Evolutionary conservation across 352 stramenopile species (phyloP).

Genomic region (Phytopythium aichiense): DNA sequence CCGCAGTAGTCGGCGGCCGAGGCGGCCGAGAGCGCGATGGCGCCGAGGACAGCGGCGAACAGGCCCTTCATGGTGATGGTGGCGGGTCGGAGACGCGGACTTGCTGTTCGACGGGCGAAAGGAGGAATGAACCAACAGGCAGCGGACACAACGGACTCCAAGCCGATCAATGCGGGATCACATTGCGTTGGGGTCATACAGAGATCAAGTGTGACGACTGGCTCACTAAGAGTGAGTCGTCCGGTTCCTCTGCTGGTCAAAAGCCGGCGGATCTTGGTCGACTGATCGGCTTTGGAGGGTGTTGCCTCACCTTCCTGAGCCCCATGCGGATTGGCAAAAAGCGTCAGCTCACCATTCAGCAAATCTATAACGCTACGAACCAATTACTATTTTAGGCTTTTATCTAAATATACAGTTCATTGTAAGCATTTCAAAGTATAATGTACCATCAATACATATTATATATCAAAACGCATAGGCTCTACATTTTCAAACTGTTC

Average conservation of each 20-base stretch:
- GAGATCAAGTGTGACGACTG: too few species aligned
- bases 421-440: too few species aligned
- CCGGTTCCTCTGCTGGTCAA: not conserved
- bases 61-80: conserved; percentile 10
- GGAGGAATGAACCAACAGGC: conserved; percentile 19
- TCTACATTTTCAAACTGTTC: not conserved
- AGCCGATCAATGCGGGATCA: not conserved
- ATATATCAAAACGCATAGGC: not conserved
- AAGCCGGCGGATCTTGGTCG: not conserved
- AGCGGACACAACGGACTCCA: conserved; percentile 18
- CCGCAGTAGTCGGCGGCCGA: conserved; percentile 8
- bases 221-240: not conserved
- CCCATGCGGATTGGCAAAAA: not conserved
- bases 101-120: conserved; percentile 33
- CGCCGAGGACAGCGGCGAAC: not conserved
- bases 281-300: not conserved
- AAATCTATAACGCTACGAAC: too few species aligned
- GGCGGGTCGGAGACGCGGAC: conserved; percentile 21
- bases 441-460: too few species aligned
- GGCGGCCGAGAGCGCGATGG: conserved; percentile 3
- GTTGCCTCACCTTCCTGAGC: not conserved
- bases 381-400: too few species aligned
- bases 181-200: too few species aligned
- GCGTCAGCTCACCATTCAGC: not conserved
- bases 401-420: too few species aligned